A percentile compares a stretch with the other conserved stretches of the same genome.
Conservation (phyloP, 2,329 filamentous ascomycete genomes). For the Fusarium sambucinum region DNA sequence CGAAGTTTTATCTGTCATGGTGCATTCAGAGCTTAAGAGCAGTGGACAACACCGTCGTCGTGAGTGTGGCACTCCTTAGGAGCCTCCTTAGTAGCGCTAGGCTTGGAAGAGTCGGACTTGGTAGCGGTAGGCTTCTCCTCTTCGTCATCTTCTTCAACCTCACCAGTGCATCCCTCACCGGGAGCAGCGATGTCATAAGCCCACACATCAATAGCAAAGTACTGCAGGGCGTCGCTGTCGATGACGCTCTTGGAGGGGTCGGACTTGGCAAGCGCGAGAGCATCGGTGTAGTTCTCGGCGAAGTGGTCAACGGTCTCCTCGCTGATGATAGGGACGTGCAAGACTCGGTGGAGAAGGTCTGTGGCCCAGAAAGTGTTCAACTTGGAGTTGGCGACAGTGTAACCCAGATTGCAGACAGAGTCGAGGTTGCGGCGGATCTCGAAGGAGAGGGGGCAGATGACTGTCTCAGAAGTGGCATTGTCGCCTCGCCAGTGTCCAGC, state of each 20-base stretch:
- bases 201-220: constrained; percentile 76
- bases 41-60: constrained; percentile 56
- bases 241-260: constrained; percentile 62
- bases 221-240: constrained; percentile 74
- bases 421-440: constrained; percentile 67
- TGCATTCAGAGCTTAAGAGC: constrained; percentile 20
- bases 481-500: constrained; percentile 75
- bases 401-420: constrained; percentile 71
- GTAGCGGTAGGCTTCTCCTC: constrained; percentile 30
- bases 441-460: constrained; percentile 76
- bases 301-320: constrained; percentile 73
- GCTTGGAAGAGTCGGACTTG: constrained; percentile 51
- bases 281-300: constrained; percentile 68
- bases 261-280: constrained; percentile 63
- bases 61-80: constrained; percentile 58
- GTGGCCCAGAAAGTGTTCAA: constrained; percentile 74
- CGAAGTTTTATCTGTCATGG: neutral
- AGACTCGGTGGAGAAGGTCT: constrained; percentile 75
- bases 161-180: constrained; percentile 71
- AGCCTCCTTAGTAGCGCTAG: constrained; percentile 1
- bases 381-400: constrained; percentile 67
- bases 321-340: constrained; percentile 71
- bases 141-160: constrained; percentile 40
- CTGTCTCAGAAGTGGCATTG: constrained; percentile 75
- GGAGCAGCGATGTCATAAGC: constrained; percentile 74